Evolutionary conservation across 495 filamentous ascomycete genomes (phyloP), one percentile per base, ranked within the genome.

Genomic region (Annulohypoxylon bovei): DNA sequence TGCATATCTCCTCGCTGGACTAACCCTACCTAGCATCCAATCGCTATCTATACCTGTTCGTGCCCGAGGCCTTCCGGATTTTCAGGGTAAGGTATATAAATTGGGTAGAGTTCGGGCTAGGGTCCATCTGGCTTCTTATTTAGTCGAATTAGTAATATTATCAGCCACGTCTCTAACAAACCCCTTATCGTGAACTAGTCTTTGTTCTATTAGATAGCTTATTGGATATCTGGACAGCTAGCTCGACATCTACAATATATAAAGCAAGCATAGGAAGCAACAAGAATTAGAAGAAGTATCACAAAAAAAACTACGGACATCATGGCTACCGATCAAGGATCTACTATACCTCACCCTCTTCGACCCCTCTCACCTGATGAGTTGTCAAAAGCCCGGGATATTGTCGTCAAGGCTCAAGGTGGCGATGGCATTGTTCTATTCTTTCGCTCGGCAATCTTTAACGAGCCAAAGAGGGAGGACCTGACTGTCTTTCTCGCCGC

Each of bases 401-500:
- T 68, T 30, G 61, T 77, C 58, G 53, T 77, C 11, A 62, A 76
- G 46, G 59, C 69, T n/a, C 67, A 76, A 8, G 65, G 64, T 6
- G 71, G 75, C 22, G 73, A 77, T 16, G 68, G 71, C n/a, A 25
- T 68, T 30, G 46, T 62, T 50, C 68, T 88, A 2, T 84, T 88
- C 28, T 92, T 92, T 81, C 91, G 92, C 70, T 79, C 78, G 32
- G 82, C 92, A 35, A 88, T 87, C 1, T 77, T 91, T 5, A 77
- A 86, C 32, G 90, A 93, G 77, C 90, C 90, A 18, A 78, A 81
- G 14, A 92, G 89, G 75, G 76, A 81, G 2, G 81, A 86, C 3
- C 76, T 89, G 9, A 63, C 87, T 2, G 80, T 74, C 4, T 84
- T 79, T 60, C 75, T 84, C 20, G 67, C 56, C 6, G 79, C 79